Conservation (phyloP, 495 filamentous ascomycete species). For the Bathelium albidoporum region DNA sequence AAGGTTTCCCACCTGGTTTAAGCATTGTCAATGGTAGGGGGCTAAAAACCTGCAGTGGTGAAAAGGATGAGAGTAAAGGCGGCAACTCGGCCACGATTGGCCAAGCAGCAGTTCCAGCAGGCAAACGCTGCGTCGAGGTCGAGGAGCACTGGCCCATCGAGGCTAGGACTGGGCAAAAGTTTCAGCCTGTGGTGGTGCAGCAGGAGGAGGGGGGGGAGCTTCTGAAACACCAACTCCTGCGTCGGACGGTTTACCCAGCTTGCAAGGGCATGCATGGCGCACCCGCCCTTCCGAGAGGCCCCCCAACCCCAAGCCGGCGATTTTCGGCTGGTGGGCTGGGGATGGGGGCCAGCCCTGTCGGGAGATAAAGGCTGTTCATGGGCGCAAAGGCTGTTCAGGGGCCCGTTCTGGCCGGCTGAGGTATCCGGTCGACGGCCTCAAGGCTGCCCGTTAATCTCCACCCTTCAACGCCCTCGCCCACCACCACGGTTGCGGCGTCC, state of each 20-base stretch:
- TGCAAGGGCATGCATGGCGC: too few relatives aligned
- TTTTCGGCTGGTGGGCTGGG: neutral
- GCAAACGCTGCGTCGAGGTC: neutral
- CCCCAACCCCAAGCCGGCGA: neutral
- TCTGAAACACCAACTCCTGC: constrained; percentile 5
- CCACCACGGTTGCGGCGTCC: neutral
- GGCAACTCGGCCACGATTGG: neutral
- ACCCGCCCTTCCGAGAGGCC: too few relatives aligned
- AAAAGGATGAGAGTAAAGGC: neutral
- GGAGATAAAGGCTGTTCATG: neutral
- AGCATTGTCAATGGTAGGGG: neutral
- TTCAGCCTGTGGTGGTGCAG: neutral
- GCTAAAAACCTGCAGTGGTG: neutral
- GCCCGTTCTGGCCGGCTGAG: neutral
- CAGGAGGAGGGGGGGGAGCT: neutral
- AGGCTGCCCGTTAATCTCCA: neutral
- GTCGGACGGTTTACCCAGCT: too few relatives aligned
- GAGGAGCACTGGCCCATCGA: neutral
- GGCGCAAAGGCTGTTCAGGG: neutral
- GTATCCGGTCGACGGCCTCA: neutral
- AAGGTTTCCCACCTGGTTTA: neutral
- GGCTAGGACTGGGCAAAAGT: neutral
- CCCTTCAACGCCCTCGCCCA: neutral
- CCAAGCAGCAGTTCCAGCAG: neutral
- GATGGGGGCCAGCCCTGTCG: neutral